phyloP scores from a whole-genome alignment of 495 filamentous ascomycete species.

The Echria macrotheca region DNA sequence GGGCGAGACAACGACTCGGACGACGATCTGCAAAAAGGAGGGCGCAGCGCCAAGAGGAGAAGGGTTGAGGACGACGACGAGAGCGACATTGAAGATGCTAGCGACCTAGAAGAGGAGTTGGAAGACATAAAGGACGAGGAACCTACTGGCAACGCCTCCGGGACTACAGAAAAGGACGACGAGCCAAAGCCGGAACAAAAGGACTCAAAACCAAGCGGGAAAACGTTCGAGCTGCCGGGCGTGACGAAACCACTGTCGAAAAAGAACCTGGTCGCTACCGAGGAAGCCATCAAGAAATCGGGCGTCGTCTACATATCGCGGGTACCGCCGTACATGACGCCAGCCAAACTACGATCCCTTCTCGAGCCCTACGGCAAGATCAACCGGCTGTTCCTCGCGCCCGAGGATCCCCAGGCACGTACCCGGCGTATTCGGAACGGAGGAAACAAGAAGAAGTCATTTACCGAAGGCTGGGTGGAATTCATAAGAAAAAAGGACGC shows the following conservation, averaged over 20 bases:
- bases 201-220: slow-evolving; percentile 18
- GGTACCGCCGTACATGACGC: slow-evolving; percentile 92
- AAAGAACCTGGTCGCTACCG: slow-evolving; percentile 55
- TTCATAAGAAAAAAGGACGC: slow-evolving; percentile 62
- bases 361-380: slow-evolving; percentile 74
- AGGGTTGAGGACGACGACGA: slow-evolving; percentile 47
- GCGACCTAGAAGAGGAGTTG: slow-evolving; percentile 32
- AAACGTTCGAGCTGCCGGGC: slow-evolving; percentile 36
- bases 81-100: slow-evolving; percentile 28
- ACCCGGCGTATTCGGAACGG: slow-evolving; percentile 55
- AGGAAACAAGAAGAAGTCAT: slow-evolving; percentile 85
- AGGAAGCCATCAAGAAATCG: slow-evolving; percentile 54
- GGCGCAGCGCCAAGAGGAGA: slow-evolving; percentile 59
- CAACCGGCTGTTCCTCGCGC: slow-evolving; percentile 80
- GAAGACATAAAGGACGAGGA: slow-evolving; percentile 20
- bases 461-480: slow-evolving; percentile 92
- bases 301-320: slow-evolving; percentile 88
- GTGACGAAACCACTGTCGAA: slow-evolving; percentile 48
- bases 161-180: neutral
- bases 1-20: slow-evolving; percentile 66
- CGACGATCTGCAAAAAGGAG: slow-evolving; percentile 60
- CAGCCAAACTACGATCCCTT: slow-evolving; percentile 68
- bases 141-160: slow-evolving; percentile 16
- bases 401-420: slow-evolving; percentile 62
- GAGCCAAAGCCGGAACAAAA: slow-evolving; percentile 12